Conservation (phyloP, 306 rosid genomes). For the Glycyrrhiza uralensis region DNA sequence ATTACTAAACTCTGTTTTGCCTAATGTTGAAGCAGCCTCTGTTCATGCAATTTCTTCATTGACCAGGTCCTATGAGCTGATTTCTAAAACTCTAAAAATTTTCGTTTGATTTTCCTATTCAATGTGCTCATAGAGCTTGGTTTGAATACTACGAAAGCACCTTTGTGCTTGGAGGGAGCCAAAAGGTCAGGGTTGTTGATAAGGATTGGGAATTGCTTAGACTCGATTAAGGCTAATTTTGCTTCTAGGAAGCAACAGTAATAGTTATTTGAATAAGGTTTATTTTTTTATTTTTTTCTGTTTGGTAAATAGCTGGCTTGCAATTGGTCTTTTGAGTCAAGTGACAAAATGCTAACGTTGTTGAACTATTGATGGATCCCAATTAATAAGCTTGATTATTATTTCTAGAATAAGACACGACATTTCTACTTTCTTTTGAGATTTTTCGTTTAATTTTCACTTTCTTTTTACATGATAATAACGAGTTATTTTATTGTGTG, state of each 20-base stretch:
- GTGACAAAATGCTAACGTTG: neutral
- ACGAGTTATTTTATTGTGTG: slow-evolving; percentile 10
- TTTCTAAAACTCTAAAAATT: neutral
- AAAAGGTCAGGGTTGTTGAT: neutral
- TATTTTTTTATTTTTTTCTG: neutral
- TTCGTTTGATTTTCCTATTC: neutral
- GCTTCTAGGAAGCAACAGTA: neutral
- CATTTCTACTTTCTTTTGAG: neutral
- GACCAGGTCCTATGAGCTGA: neutral
- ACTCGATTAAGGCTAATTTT: neutral
- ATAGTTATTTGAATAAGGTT: neutral
- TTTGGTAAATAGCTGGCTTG: neutral
- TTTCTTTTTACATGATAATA: slow-evolving; percentile 12
- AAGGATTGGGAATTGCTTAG: neutral
- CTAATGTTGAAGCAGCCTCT: neutral
- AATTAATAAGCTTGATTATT: neutral
- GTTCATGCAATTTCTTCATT: neutral
- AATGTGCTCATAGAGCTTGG: neutral
- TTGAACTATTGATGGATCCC: neutral
- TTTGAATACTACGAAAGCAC: neutral
- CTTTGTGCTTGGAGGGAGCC: neutral
- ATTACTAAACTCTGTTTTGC: neutral
- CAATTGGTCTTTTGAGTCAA: neutral
- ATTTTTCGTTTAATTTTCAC: neutral
- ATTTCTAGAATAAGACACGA: neutral